Evolutionary conservation across 1,139 yeast species (phyloP).

Genomic region (Nadsonia commutata): DNA sequence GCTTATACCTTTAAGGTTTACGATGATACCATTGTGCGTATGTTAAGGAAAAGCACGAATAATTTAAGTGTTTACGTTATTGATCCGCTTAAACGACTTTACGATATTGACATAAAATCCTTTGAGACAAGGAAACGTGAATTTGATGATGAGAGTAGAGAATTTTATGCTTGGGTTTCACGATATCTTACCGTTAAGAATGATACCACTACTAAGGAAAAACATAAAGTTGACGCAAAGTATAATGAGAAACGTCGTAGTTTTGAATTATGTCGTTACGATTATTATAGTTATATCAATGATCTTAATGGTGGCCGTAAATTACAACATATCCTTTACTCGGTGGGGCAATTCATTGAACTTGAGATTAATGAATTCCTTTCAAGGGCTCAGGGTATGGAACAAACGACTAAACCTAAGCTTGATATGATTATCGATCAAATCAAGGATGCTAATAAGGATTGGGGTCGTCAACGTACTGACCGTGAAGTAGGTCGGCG

Average conservation of each 20-base stretch:
- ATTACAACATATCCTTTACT: constrained; percentile 26
- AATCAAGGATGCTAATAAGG: constrained; percentile 23
- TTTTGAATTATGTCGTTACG: constrained; percentile 59
- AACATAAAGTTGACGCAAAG: constrained; percentile 40
- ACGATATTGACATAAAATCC: constrained; percentile 28
- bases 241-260: constrained; percentile 41
- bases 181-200: constrained; percentile 55
- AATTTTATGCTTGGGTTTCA: constrained; percentile 61
- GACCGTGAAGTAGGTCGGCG: constrained; percentile 27
- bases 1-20: constrained; percentile 22
- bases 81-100: constrained; percentile 26
- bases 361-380: constrained; percentile 17
- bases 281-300: constrained; percentile 50
- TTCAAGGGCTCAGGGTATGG: constrained; percentile 13
- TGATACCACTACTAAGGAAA: constrained; percentile 25
- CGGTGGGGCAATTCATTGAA: constrained; percentile 26
- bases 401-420: constrained; percentile 17
- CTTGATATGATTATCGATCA: constrained; percentile 22
- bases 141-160: constrained; percentile 61
- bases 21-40: constrained; percentile 20
- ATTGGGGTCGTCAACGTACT: constrained; percentile 27
- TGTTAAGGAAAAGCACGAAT: constrained; percentile 14
- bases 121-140: constrained; percentile 33
- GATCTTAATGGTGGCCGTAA: constrained; percentile 40
- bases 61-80: constrained; percentile 21